These are phyloP conservation scores for Paecilomyces formosus DNA, from an alignment of 2,329 filamentous ascomycete species.

Conservation along the genomic window DNA sequence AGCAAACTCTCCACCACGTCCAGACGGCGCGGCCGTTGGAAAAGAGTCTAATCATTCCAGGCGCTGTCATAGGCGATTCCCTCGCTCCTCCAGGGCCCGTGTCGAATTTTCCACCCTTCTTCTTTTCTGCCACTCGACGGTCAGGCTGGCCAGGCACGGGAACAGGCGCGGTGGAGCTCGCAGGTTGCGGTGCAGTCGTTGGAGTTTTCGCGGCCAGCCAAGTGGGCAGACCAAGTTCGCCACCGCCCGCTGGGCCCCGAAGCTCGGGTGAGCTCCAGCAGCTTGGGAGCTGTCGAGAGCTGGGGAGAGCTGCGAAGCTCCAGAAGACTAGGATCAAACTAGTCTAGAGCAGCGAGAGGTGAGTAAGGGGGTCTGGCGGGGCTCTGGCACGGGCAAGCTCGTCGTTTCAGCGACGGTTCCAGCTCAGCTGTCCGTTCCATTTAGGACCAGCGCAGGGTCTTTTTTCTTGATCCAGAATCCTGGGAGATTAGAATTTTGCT, in stretches of 20 bases:
- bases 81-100: neutral
- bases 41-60: neutral
- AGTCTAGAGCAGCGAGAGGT: neutral
- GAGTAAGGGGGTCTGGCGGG: neutral
- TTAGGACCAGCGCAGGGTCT: neutral
- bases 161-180: neutral
- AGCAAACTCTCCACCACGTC: neutral
- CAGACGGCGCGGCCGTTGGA: neutral
- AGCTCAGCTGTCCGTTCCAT: neutral
- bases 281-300: neutral
- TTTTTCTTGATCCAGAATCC: neutral
- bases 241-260: neutral
- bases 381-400: neutral
- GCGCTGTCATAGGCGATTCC: neutral
- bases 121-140: neutral
- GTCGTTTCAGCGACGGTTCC: neutral
- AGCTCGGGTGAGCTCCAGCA: neutral
- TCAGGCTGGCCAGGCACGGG: neutral
- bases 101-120: conserved; percentile 1
- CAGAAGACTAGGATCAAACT: neutral
- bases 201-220: too few species aligned
- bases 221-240: neutral
- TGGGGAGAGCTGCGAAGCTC: neutral
- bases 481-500: neutral
- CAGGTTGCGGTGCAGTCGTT: neutral